These are phyloP conservation scores for Fusarium acutatum DNA, from an alignment of 2,329 filamentous ascomycete genomes.

Conservation along the genomic window DNA sequence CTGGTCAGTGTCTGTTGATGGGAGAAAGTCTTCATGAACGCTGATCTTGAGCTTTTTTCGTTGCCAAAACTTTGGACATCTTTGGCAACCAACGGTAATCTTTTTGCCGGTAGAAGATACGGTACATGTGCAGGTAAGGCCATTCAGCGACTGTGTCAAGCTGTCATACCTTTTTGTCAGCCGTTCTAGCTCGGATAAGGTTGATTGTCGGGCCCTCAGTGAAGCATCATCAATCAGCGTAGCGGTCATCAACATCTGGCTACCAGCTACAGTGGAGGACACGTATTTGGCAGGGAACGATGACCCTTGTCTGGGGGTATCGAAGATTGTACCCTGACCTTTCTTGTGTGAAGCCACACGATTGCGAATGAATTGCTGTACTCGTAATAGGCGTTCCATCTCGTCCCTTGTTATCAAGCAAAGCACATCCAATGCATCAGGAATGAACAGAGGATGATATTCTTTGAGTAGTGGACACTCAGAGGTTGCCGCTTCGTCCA, in stretches of 20 bases:
- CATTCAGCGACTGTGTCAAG: conserved; percentile 14
- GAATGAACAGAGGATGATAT: conserved; percentile 60
- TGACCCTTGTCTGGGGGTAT: conserved; percentile 40
- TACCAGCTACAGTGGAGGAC: neutral
- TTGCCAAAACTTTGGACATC: conserved; percentile 17
- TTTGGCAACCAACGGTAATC: conserved; percentile 8
- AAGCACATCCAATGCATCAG: conserved; percentile 62
- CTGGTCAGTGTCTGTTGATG: neutral
- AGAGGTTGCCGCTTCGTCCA: conserved; percentile 59
- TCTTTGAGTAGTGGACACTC: conserved; percentile 58
- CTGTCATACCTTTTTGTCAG: conserved; percentile 19
- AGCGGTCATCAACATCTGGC: neutral
- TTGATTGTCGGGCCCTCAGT: neutral
- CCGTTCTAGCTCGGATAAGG: neutral
- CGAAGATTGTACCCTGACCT: conserved; percentile 56
- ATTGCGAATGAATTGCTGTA: conserved; percentile 29
- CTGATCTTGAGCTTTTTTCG: conserved; percentile 26
- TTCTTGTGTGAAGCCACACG: conserved; percentile 23
- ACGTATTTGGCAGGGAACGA: conserved; percentile 3
- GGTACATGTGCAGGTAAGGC: conserved; percentile 24
- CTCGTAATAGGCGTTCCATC: conserved; percentile 57
- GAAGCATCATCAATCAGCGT: neutral
- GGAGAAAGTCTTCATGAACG: conserved; percentile 39
- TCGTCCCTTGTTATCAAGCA: conserved; percentile 57
- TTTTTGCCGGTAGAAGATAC: neutral